Base-by-base conservation (phyloP, 2,329 filamentous ascomycete genomes). In the Paracamarosporium sp. region DNA sequence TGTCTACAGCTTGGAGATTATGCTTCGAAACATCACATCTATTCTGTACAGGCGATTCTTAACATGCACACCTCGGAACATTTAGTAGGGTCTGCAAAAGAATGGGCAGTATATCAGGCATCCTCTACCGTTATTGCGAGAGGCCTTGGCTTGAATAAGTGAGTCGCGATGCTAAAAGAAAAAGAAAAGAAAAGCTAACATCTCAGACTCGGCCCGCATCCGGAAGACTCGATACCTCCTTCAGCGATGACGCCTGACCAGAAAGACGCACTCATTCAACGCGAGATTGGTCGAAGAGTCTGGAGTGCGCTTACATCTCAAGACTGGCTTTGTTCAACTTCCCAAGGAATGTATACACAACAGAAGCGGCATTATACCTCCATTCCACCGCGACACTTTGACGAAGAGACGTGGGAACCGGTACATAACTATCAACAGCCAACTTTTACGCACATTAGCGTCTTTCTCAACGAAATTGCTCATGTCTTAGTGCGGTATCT, bases 41-140 rank as follows among this genome's bases (percentile, higher is more conserved):
- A 71, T 60, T 59, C 71, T 0, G 73, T 83, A 3, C 78, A 83
- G 62, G 77, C 81, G 4, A 81, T 85, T 36, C 70, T 79, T 9
- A 80, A 78, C 1, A 68, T 82, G 28, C 82, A 82, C n/a, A 79
- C 81, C 3, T 79, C 79, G 8, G 81, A 81, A 8, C 82, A 85
- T 65, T 68, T 82, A 15, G 73, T 83, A 1, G 82, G 82, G 1
- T 79, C 78, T 24, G 80, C 80, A 6, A 82, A 81, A 59, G 79
- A 78, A 40, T 81, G 81, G 57, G 78, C 76, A 4, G 78, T 81
- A 1, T 73, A 81, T 20, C 72, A 83, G 8, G 79, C 78, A 2
- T 76, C 80, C 1, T 81, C 78, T 2, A 69, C 80, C 5, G 74
- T 81, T 7, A 81, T 84, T 41, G 81, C 80, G 2, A 80, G 82